Evolutionary conservation across 2,329 filamentous ascomycete genomes (phyloP).

Genomic region (Colletotrichum brevisporum): DNA sequence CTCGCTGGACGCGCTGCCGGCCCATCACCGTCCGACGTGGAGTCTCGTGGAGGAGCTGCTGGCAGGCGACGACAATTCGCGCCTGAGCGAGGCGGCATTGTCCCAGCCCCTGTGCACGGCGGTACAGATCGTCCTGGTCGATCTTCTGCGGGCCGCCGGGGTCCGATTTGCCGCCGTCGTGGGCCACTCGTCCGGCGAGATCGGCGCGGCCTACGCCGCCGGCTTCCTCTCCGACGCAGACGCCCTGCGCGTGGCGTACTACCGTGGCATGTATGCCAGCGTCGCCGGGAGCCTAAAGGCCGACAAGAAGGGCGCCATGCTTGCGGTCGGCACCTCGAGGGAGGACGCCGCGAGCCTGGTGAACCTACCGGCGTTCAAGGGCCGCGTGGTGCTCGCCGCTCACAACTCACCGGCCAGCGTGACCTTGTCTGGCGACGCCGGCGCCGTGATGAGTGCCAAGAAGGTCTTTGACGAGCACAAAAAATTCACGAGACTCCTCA

Average conservation of each 20-base stretch:
- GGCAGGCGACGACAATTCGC: slow-evolving; percentile 32
- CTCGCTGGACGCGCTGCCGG: slow-evolving; percentile 40
- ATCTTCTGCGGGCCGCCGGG: slow-evolving; percentile 47
- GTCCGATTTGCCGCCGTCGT: slow-evolving; percentile 54
- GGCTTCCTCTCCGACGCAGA: slow-evolving; percentile 52
- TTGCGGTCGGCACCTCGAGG: slow-evolving; percentile 43
- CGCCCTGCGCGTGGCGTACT: slow-evolving; percentile 46
- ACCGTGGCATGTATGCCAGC: slow-evolving; percentile 35
- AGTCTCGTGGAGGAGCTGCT: slow-evolving; percentile 45
- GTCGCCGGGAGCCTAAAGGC: slow-evolving; percentile 4
- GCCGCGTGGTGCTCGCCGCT: slow-evolving; percentile 44
- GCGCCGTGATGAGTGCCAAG: slow-evolving; percentile 45
- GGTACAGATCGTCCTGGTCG: slow-evolving; percentile 47
- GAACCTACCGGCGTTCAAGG: slow-evolving; percentile 34
- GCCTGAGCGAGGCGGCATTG: slow-evolving; percentile 43
- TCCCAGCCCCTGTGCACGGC: slow-evolving; percentile 52
- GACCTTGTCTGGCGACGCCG: slow-evolving; percentile 47
- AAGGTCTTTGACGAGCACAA: slow-evolving; percentile 39
- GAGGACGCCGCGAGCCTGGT: slow-evolving; percentile 37
- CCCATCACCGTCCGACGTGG: slow-evolving; percentile 45
- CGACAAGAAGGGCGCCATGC: slow-evolving; percentile 43
- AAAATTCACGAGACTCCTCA: slow-evolving; percentile 43
- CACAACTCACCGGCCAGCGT: slow-evolving; percentile 44
- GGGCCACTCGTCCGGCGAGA: slow-evolving; percentile 66
- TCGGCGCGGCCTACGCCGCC: slow-evolving; percentile 64